Percentiles rank a stretch among this genome's conserved stretches.
phyloP scores from a whole-genome alignment of 2,329 filamentous ascomycete genomes.

The Endoconidiophora laricicola region DNA sequence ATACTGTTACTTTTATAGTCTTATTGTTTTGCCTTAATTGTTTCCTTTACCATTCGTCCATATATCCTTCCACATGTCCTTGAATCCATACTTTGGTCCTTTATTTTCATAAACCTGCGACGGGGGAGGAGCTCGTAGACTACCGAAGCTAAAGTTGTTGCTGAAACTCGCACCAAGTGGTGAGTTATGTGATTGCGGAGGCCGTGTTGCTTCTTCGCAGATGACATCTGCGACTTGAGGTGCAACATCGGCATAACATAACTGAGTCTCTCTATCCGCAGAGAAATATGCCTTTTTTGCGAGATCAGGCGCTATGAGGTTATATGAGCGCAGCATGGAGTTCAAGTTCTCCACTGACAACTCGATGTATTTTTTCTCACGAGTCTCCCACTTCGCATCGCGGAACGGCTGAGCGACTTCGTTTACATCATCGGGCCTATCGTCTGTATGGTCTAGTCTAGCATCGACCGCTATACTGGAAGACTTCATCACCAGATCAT shows the following conservation, averaged over 20 bases:
- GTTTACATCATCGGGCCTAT: background rate
- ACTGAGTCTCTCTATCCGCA: slow-evolving; percentile 62
- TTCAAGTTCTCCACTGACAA: slow-evolving; percentile 68
- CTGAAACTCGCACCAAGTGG: background rate
- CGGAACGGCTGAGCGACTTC: slow-evolving; percentile 42
- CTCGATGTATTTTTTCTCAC: slow-evolving; percentile 58
- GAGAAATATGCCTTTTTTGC: slow-evolving; percentile 87
- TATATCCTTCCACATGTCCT: slow-evolving; percentile 77
- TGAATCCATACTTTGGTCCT: slow-evolving; percentile 66
- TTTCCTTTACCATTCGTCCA: slow-evolving; percentile 24
- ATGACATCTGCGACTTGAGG: slow-evolving; percentile 59
- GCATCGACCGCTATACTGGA: slow-evolving; percentile 21
- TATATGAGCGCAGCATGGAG: slow-evolving; percentile 67
- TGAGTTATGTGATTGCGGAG: slow-evolving; percentile 23
- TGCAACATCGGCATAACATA: slow-evolving; percentile 76
- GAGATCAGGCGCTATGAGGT: slow-evolving; percentile 80
- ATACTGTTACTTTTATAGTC: background rate
- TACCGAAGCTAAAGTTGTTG: slow-evolving; percentile 17
- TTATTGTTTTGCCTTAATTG: background rate
- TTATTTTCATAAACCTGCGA: slow-evolving; percentile 42
- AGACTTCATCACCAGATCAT: slow-evolving; percentile 32
- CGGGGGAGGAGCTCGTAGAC: slow-evolving; percentile 15
- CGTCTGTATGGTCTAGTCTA: slow-evolving; percentile 12
- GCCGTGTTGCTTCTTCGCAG: slow-evolving; percentile 39
- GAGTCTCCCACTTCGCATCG: slow-evolving; percentile 57